Evolutionary conservation across 2,329 filamentous ascomycete genomes (phyloP).

Genomic region (Tolypocladium sp.): DNA sequence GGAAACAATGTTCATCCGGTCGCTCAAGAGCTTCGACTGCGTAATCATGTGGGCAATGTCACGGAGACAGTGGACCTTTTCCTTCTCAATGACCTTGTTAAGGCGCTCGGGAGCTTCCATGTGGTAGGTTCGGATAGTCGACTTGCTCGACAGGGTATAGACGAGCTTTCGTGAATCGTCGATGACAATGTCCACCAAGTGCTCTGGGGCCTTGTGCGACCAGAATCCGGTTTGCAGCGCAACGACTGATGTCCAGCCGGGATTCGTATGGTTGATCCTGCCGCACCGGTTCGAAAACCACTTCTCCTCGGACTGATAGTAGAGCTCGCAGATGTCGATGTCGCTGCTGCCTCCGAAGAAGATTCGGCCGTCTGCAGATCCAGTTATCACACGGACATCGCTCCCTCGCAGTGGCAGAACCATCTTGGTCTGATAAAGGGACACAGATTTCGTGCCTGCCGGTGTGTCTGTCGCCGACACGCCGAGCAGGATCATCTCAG

Average conservation of each 20-base stretch:
- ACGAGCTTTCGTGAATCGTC: conserved; percentile 83
- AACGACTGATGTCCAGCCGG: conserved; percentile 59
- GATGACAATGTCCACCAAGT: conserved; percentile 70
- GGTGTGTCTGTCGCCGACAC: conserved; percentile 60
- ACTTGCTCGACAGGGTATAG: conserved; percentile 82
- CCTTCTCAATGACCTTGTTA: conserved; percentile 57
- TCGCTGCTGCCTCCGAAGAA: conserved; percentile 80
- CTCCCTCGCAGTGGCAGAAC: conserved; percentile 65
- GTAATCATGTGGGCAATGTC: conserved; percentile 83
- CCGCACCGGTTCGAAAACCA: conserved; percentile 89
- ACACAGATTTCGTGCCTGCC: conserved; percentile 62
- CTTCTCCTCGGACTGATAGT: conserved; percentile 92
- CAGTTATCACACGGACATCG: conserved; percentile 69
- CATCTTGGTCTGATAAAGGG: conserved; percentile 86
- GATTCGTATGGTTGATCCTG: conserved; percentile 80
- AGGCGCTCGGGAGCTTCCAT: conserved; percentile 59
- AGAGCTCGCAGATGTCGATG: conserved; percentile 86
- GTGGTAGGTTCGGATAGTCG: conserved; percentile 85
- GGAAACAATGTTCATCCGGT: conserved; percentile 65
- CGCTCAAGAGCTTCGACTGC: conserved; percentile 60
- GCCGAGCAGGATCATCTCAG: conserved; percentile 80
- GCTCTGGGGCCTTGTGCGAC: conserved; percentile 45
- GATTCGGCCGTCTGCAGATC: conserved; percentile 78
- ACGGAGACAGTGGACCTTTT: conserved; percentile 48
- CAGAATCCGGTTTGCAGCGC: conserved; percentile 40